These are phyloP conservation scores for Aspergillus saccharolyticus DNA, from an alignment of 495 filamentous ascomycete genomes.

Conservation along the genomic window DNA sequence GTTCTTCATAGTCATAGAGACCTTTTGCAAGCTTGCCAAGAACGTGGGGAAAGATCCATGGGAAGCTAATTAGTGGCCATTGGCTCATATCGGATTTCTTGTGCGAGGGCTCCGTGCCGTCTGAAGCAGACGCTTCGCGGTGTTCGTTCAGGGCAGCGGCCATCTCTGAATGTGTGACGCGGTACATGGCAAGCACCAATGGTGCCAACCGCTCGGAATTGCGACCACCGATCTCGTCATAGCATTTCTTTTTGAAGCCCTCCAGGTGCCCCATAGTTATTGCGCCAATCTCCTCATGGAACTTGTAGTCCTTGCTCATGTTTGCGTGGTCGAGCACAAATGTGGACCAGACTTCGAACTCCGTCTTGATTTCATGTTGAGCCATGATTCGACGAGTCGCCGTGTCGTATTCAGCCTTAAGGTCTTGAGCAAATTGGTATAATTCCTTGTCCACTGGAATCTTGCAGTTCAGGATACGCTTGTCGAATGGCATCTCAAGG, in stretches of 20 bases:
- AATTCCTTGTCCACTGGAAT: slow-evolving; percentile 50
- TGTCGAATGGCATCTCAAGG: slow-evolving; percentile 68
- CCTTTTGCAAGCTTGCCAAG: slow-evolving; percentile 66
- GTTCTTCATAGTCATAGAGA: slow-evolving; percentile 23
- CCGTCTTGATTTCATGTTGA: slow-evolving; percentile 77
- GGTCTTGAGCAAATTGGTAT: slow-evolving; percentile 51
- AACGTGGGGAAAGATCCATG: slow-evolving; percentile 77
- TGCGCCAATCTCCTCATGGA: slow-evolving; percentile 72
- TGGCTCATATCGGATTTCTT: slow-evolving; percentile 26
- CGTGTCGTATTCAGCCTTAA: slow-evolving; percentile 76
- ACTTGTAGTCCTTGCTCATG: slow-evolving; percentile 69
- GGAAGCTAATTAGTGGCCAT: slow-evolving; percentile 86
- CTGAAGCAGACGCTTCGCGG: slow-evolving; percentile 23
- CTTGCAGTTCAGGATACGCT: slow-evolving; percentile 60
- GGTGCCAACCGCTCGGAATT: slow-evolving; percentile 56
- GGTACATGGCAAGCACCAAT: slow-evolving; percentile 84
- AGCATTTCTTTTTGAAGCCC: slow-evolving; percentile 59
- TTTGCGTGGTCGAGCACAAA: slow-evolving; percentile 72
- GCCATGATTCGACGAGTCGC: slow-evolving; percentile 76
- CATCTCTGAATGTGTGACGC: slow-evolving; percentile 68
- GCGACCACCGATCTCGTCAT: slow-evolving; percentile 56
- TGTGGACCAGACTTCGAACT: slow-evolving; percentile 86
- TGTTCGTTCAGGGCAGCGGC: slow-evolving; percentile 42
- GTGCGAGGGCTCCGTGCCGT: slow-evolving; percentile 8
- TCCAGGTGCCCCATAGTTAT: slow-evolving; percentile 61